Evolutionary conservation across 2,329 filamentous ascomycete species (phyloP).

Genomic region (Lecanoromycetidae sp.): DNA sequence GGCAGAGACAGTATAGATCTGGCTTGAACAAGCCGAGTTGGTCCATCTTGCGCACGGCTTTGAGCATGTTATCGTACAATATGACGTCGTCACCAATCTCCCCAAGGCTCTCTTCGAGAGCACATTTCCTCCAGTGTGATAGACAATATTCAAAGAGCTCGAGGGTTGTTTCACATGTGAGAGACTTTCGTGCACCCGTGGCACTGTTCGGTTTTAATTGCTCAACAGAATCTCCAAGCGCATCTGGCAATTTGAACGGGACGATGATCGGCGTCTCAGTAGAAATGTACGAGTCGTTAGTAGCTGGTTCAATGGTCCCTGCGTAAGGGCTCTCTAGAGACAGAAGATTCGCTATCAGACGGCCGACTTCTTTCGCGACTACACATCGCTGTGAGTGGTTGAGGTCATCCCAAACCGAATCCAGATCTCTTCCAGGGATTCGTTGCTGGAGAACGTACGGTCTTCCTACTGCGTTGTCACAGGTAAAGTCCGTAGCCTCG

Average conservation of each 20-base stretch:
- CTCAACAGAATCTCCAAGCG: not conserved
- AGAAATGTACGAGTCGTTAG: not conserved
- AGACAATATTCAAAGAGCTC: not conserved
- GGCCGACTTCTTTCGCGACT: slow-evolving; percentile 5
- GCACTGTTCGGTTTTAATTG: not conserved
- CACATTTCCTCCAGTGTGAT: not conserved
- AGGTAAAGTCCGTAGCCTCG: slow-evolving; percentile 1
- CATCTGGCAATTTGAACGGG: slow-evolving; percentile 10
- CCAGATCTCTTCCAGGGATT: slow-evolving; percentile 9
- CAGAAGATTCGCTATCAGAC: not conserved
- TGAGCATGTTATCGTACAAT: slow-evolving; percentile 15
- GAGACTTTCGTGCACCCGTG: not conserved
- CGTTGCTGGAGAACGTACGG: slow-evolving; percentile 15
- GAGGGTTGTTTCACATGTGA: not conserved
- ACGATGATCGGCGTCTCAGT: not conserved
- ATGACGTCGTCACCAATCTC: slow-evolving; percentile 5
- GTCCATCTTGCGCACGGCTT: slow-evolving; percentile 15
- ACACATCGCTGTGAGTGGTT: slow-evolving; percentile 6
- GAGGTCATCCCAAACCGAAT: slow-evolving; percentile 4
- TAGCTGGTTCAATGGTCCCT: slow-evolving; percentile 1
- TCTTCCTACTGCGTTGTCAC: slow-evolving; percentile 10
- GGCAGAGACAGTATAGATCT: slow-evolving; percentile 17
- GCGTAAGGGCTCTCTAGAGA: slow-evolving; percentile 4
- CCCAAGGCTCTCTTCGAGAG: not conserved
- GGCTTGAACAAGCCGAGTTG: slow-evolving; percentile 9